These are phyloP conservation scores for Chrysosporium queenslandicum DNA, from an alignment of 2,329 filamentous ascomycete species.

Conservation along the genomic window DNA sequence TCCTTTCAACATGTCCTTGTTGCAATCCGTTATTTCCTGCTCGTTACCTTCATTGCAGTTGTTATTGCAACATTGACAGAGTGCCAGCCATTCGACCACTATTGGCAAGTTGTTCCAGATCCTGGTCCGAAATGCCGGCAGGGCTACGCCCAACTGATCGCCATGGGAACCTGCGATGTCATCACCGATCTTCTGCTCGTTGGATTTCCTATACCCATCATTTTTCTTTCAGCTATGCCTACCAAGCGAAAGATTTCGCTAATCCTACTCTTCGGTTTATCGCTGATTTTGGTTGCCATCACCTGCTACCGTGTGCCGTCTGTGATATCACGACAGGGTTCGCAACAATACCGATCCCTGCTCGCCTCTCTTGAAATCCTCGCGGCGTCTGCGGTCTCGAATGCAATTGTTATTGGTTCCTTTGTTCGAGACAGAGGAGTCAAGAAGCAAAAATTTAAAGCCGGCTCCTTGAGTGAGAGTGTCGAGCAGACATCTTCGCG, in stretches of 20 bases:
- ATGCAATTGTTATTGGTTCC: conserved; percentile 79
- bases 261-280: conserved; percentile 70
- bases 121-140: conserved; percentile 77
- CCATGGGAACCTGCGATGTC: conserved; percentile 81
- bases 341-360: conserved; percentile 79
- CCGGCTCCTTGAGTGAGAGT: conserved; percentile 41
- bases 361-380: conserved; percentile 84
- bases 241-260: conserved; percentile 70
- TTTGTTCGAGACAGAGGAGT: conserved; percentile 83
- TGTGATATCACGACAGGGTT: conserved; percentile 59
- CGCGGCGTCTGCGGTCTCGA: conserved; percentile 76
- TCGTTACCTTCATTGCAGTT: conserved; percentile 68
- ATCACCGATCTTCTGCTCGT: conserved; percentile 81
- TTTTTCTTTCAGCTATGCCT: conserved; percentile 66
- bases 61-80: conserved; percentile 73
- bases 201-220: conserved; percentile 79
- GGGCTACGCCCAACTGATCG: conserved; percentile 76
- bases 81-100: conserved; percentile 64
- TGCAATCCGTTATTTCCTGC: conserved; percentile 63
- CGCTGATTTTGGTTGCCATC: conserved; percentile 66
- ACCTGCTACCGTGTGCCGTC: conserved; percentile 73
- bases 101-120: conserved; percentile 77
- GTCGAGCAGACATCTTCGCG: conserved; percentile 32
- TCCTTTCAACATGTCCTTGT: conserved; percentile 63
- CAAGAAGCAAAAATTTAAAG: conserved; percentile 77